phyloP scores from a whole-genome alignment of 768 basidiomycete genomes.

The Auricularia sp. region DNA sequence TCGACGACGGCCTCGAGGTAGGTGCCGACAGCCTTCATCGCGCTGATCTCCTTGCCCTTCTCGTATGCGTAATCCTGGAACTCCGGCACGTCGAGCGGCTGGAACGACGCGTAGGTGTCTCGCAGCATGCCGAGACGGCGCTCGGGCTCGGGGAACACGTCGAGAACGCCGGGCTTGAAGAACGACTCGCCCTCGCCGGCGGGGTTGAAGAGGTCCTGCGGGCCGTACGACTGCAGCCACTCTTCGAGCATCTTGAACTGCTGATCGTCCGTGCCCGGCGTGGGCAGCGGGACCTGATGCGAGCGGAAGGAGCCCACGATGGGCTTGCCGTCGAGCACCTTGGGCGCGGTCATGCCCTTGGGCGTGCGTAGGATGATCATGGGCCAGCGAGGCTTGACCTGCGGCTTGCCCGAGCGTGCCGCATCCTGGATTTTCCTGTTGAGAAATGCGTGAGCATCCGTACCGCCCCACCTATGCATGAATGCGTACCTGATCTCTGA shows the following conservation, averaged over 20 bases:
- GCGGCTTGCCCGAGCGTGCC: constrained; percentile 64
- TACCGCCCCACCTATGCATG: neutral
- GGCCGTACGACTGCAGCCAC: constrained; percentile 69
- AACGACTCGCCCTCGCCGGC: neutral
- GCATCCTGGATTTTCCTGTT: constrained; percentile 57
- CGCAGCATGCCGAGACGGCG: constrained; percentile 62
- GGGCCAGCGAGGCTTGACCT: constrained; percentile 87
- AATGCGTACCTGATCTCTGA: constrained; percentile 39
- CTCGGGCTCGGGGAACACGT: constrained; percentile 43
- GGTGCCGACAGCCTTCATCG: constrained; percentile 62
- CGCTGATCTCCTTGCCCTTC: constrained; percentile 53
- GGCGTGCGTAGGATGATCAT: constrained; percentile 78
- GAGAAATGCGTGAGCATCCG: neutral
- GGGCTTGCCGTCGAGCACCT: constrained; percentile 51
- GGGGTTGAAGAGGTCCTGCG: constrained; percentile 51
- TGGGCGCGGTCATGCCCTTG: constrained; percentile 70
- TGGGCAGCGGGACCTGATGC: constrained; percentile 82
- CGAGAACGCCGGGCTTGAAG: constrained; percentile 41
- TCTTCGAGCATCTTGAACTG: constrained; percentile 53
- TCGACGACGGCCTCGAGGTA: constrained; percentile 48
- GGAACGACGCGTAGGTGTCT: constrained; percentile 55
- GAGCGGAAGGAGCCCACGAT: constrained; percentile 76
- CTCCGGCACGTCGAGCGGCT: constrained; percentile 50
- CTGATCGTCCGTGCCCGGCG: constrained; percentile 49
- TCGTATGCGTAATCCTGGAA: constrained; percentile 49